These are phyloP conservation scores for Diplocarpon mali DNA, from an alignment of 2,329 filamentous ascomycete genomes.

Conservation along the genomic window DNA sequence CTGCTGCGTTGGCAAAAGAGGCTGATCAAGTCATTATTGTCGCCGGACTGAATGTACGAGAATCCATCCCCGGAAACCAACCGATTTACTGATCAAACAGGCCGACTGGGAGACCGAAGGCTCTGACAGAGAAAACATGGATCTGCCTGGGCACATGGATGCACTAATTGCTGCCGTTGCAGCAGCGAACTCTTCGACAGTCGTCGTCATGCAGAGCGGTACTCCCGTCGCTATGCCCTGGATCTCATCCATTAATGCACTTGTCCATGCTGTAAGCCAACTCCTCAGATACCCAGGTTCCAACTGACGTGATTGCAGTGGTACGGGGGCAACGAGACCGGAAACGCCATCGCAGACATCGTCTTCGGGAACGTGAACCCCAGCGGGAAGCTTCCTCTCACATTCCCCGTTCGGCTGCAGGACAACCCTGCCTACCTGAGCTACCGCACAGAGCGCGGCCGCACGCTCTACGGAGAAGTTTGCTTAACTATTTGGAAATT, in stretches of 20 bases:
- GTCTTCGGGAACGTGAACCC: slow-evolving; percentile 66
- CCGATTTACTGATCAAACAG: slow-evolving; percentile 4
- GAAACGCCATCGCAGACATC: slow-evolving; percentile 69
- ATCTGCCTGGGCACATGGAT: slow-evolving; percentile 63
- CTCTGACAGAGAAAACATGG: slow-evolving; percentile 66
- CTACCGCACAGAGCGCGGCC: slow-evolving; percentile 57
- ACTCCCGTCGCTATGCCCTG: slow-evolving; percentile 66
- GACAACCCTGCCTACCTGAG: slow-evolving; percentile 71
- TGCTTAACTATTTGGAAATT: neutral
- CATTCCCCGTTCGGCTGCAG: slow-evolving; percentile 55
- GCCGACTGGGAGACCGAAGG: slow-evolving; percentile 73
- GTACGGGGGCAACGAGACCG: slow-evolving; percentile 82
- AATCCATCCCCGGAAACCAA: slow-evolving; percentile 6
- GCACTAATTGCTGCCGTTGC: slow-evolving; percentile 56
- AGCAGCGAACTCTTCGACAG: slow-evolving; percentile 55
- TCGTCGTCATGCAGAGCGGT: slow-evolving; percentile 67
- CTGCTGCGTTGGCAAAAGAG: slow-evolving; percentile 54
- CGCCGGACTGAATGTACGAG: slow-evolving; percentile 54
- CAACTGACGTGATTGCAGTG: slow-evolving; percentile 32
- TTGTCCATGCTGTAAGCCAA: slow-evolving; percentile 47
- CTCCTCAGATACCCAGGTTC: slow-evolving; percentile 48
- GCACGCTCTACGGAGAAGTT: slow-evolving; percentile 61
- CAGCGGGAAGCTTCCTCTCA: slow-evolving; percentile 62
- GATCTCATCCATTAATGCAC: slow-evolving; percentile 40
- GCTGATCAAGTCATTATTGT: slow-evolving; percentile 71